Conservation (phyloP, 495 filamentous ascomycete genomes). For the Penicillium coprophilum region DNA sequence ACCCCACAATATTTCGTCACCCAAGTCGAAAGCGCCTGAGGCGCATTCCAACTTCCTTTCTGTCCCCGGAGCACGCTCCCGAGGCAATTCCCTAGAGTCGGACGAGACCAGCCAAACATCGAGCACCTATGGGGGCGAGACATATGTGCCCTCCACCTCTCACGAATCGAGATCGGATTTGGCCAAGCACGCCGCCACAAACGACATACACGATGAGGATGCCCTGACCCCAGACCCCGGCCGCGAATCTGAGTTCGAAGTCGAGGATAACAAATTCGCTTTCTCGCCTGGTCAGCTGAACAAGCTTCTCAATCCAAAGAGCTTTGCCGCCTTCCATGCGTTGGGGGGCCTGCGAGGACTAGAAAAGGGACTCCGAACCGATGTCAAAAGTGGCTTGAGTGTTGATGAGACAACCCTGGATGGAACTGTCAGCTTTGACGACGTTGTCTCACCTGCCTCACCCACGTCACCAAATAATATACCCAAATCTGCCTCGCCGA, state of each 20-base stretch:
- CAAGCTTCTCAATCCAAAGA: conserved; percentile 82
- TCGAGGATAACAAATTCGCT: conserved; percentile 76
- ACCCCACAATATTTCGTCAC: conserved; percentile 84
- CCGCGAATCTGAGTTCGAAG: conserved; percentile 68
- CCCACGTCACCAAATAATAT: conserved; percentile 19
- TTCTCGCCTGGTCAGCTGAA: conserved; percentile 78
- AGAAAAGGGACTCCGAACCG: conserved; percentile 72
- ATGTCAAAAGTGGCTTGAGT: conserved; percentile 67
- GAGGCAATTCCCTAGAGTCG: conserved; percentile 66
- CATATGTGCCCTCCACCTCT: conserved; percentile 40
- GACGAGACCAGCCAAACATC: conserved; percentile 52
- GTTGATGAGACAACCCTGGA: conserved; percentile 67
- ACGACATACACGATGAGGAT: conserved; percentile 57
- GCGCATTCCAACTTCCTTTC: conserved; percentile 58
- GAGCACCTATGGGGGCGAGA: conserved; percentile 54
- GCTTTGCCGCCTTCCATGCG: conserved; percentile 70
- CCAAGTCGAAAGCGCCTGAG: conserved; percentile 51
- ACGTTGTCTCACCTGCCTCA: conserved; percentile 38
- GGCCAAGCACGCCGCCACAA: conserved; percentile 42
- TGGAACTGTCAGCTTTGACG: conserved; percentile 68
- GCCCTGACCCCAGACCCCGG: conserved; percentile 68
- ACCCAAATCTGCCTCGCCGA: conserved; percentile 33
- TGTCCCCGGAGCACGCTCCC: conserved; percentile 60
- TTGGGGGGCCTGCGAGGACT: conserved; percentile 75
- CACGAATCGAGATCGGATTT: conserved; percentile 36